Base-by-base conservation (phyloP, 305 asterid species). In the Solanum hybrid region DNA sequence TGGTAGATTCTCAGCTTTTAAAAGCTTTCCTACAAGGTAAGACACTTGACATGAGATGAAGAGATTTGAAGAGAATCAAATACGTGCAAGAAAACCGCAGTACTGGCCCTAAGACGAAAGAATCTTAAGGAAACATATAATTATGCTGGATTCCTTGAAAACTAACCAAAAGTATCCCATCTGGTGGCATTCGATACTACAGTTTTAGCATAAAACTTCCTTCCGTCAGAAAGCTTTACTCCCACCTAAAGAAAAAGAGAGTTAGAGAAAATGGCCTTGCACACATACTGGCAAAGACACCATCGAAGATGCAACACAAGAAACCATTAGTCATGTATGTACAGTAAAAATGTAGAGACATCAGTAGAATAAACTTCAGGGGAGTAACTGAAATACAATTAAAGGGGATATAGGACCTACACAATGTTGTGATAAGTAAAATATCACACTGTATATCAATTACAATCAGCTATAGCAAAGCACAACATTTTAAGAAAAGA, bases 151-250 rank as follows among this genome's bases (percentile, higher is more conserved):
- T 28, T 76, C 69, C 35, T 40, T 42, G 87, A 51, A 80, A 90
- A 92, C 94, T 91, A 87, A 97, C 99, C 99, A 90, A 97, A 97
- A 75, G 99, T 97, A 93, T 97, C 99, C 99, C 99, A 97, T 97
- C 99, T 95, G 90, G 99, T 97, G 87, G 99, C 99, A 89, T 97
- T 97, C 28, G 99, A 97, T 89, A 97, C 93, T 85, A 95, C 78
- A 88, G 99, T 97, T 94, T 97, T 96, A 78, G 99, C 98, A 91
- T 92, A 96, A 87, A 95, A 94, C 90, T 95, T 92, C 90, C 97
- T 95, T 77, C 98, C 98, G 89, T 97, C 96, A 37, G 99, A 97
- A 91, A 97, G 93, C 90, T 94, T 96, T 92, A 97, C 99, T 37
- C 99, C 99, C 46, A 97, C 97, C 99, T 97, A 91, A 90, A 94